Base-by-base conservation (phyloP, 2,329 filamentous ascomycete species). In the Fusarium pseudograminearum region DNA sequence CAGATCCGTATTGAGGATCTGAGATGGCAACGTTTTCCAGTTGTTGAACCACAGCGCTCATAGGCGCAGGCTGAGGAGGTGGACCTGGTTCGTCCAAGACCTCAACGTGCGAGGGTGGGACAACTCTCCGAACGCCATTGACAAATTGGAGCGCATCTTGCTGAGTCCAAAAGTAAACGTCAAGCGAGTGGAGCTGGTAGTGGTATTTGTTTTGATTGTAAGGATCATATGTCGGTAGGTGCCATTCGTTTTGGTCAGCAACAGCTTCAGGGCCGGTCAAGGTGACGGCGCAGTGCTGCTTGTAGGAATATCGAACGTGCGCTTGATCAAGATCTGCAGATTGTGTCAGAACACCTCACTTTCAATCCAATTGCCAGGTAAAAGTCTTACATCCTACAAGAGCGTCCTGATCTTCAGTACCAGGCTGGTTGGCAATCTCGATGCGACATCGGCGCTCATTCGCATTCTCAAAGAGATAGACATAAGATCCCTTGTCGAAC, bases 111-210 rank as follows among this genome's bases (percentile, higher is more conserved):
- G 83, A 79, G 0, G 83, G 76, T 6, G 91, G 89, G 28, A 93
- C 78, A 7, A 93, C 86, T 57, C 88, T 85, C 52, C 90, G 84
- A 57, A 93, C 82, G 16, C 88, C 89, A 72, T 90, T 90, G 65
- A 94, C 81, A 69, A 94, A 92, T 59, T 89, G 85, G 30, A 89
- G 81, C 2, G 91, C 91, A 79, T 94, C 92, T 58, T 89, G 84
- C 64, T 89, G 87, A 1, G 89, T 93, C 91, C 91, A 94, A 75
- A 94, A 91, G 81, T 95, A 95, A 16, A 94, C 82, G 75, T 94
- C 92, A 60, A 94, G 77, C 0, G 90, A 90, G 76, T 93, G 89
- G 10, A 95, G 85, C 76, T 89, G 89, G 81, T 93, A 93, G 83
- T 93, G 88, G 78, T 93, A 94, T 78, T 91, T 93, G 76, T 87